These are phyloP conservation scores for Metschnikowia shivogae DNA, from an alignment of 805 yeast species.

Conservation along the genomic window DNA sequence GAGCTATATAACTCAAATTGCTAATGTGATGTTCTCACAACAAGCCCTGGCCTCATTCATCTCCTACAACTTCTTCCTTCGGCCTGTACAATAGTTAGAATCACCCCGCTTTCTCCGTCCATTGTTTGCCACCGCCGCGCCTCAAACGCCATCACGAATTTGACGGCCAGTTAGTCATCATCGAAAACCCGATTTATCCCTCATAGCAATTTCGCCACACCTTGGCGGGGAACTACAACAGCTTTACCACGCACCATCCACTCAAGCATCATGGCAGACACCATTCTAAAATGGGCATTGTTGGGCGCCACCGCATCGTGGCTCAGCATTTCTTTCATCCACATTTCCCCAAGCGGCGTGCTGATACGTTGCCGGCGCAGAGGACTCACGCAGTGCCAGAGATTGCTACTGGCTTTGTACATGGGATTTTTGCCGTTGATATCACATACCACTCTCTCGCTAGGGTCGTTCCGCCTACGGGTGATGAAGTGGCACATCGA, in stretches of 20 bases:
- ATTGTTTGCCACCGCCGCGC: background rate
- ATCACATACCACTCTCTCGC: background rate
- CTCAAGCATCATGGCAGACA: background rate
- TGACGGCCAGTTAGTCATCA: background rate
- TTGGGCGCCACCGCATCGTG: background rate
- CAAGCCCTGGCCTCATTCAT: too few species aligned
- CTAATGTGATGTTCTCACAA: background rate
- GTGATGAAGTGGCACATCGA: slow-evolving; percentile 2
- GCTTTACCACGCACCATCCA: too few species aligned
- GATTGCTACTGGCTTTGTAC: background rate
- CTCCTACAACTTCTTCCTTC: too few species aligned
- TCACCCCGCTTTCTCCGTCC: background rate
- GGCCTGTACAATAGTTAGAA: too few species aligned
- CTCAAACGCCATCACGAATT: background rate
- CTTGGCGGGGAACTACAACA: too few species aligned
- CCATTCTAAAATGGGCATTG: background rate
- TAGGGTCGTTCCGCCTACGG: background rate
- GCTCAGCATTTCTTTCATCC: background rate
- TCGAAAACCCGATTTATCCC: too few species aligned
- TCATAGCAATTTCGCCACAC: too few species aligned
- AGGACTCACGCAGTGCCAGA: background rate
- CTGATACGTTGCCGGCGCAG: background rate
- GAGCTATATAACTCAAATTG: background rate
- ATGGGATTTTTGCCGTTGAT: background rate
- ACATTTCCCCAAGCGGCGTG: background rate